Percentiles rank a stretch among this genome's conserved stretches.
These are phyloP conservation scores for Plasmodium vivax DNA, from an alignment of 169 alveolate species.

Conservation along the genomic window DNA sequence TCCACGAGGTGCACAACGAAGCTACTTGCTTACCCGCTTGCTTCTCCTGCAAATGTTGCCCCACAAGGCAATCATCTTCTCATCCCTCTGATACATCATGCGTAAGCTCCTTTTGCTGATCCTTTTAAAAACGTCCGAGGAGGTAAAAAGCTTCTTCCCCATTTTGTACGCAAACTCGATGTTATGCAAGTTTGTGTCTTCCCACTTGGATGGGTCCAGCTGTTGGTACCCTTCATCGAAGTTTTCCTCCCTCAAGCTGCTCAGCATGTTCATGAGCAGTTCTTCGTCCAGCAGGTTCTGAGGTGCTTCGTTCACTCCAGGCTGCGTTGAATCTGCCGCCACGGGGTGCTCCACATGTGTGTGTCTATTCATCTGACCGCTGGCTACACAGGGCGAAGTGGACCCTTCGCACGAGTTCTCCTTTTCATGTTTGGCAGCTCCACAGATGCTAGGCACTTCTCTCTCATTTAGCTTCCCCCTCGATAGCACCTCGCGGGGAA, in stretches of 20 bases:
- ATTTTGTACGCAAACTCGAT: constrained; percentile 40
- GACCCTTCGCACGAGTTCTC: not conserved
- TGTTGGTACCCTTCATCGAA: constrained; percentile 11
- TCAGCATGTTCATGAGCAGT: not conserved
- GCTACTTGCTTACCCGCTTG: not conserved
- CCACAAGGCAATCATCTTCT: constrained; percentile 31
- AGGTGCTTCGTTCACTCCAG: not conserved
- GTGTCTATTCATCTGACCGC: not conserved
- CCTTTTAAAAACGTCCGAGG: constrained; percentile 12
- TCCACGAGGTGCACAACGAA: not conserved
- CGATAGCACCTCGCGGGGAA: not conserved
- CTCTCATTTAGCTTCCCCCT: not conserved
- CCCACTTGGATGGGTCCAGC: not conserved
- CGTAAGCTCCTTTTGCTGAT: not conserved
- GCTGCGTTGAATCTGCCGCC: not conserved
- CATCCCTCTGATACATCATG: constrained; percentile 42
- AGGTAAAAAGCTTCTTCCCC: constrained; percentile 34
- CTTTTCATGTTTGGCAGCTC: not conserved
- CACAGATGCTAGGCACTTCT: not conserved
- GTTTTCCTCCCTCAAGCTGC: not conserved
- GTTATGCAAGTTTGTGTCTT: constrained; percentile 4
- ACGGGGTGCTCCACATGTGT: not conserved
- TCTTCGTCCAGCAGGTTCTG: not conserved
- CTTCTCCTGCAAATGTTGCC: constrained; percentile 19
- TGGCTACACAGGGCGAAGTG: not conserved